Evolutionary conservation across 192 early-diverging fungal genomes (phyloP).

Genomic region (Podila clonocystis): DNA sequence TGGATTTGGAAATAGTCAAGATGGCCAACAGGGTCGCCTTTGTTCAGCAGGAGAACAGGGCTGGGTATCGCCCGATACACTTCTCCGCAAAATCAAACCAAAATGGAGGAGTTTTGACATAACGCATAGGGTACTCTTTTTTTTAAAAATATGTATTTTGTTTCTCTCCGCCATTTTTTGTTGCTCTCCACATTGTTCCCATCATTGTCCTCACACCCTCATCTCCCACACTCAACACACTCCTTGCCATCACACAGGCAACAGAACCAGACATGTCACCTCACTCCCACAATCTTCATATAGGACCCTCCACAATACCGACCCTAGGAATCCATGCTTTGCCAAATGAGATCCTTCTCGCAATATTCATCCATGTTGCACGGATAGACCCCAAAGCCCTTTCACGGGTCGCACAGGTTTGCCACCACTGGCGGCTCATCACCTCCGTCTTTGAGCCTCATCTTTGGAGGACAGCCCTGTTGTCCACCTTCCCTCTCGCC

Average conservation of each 20-base stretch:
- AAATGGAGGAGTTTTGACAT: neutral
- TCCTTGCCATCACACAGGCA: neutral
- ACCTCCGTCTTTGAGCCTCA: constrained; percentile 1
- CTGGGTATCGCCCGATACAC: too few species aligned
- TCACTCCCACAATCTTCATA: neutral
- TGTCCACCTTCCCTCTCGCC: constrained; percentile 7
- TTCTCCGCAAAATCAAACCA: neutral
- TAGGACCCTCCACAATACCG: neutral
- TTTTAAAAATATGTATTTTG: neutral
- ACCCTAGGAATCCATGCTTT: neutral
- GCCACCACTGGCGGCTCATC: constrained; percentile 1
- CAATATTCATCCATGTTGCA: constrained; percentile 13
- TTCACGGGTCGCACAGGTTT: neutral
- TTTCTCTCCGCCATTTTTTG: neutral
- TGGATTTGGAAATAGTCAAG: too few species aligned
- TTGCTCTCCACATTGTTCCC: neutral
- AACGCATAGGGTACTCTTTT: neutral
- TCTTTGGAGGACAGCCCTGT: constrained; percentile 17
- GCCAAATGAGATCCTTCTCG: constrained; percentile 29
- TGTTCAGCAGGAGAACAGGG: too few species aligned
- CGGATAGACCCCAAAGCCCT: constrained; percentile 1
- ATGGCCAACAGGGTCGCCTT: too few species aligned
- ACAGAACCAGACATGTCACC: neutral
- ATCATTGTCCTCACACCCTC: neutral
- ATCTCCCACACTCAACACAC: neutral